These are phyloP conservation scores for Lotus japonicus DNA, from an alignment of 306 rosid species.

Conservation along the genomic window DNA sequence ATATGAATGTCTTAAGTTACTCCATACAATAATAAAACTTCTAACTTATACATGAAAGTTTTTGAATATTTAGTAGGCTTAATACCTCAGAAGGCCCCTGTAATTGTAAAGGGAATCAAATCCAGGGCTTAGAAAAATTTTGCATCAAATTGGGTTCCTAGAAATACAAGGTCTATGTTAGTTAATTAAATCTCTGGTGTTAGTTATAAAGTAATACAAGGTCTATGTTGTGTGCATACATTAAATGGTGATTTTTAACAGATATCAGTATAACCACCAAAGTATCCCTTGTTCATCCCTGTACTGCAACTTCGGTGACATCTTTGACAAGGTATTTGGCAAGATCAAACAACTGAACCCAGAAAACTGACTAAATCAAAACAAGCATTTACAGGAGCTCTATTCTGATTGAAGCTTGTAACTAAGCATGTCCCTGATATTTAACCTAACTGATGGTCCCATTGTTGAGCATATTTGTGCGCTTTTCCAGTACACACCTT, in stretches of 20 bases:
- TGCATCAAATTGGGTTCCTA: too few species aligned
- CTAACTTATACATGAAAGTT: too few species aligned
- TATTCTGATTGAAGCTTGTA: slow-evolving; percentile 48
- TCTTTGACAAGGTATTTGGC: slow-evolving; percentile 31
- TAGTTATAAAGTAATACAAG: slow-evolving; percentile 39
- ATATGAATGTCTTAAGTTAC: too few species aligned
- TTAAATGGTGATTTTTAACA: slow-evolving; percentile 27
- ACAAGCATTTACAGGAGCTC: slow-evolving; percentile 48
- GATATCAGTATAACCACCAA: slow-evolving; percentile 14
- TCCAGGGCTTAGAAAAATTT: too few species aligned
- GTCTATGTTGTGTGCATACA: slow-evolving; percentile 23
- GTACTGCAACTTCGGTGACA: slow-evolving; percentile 36
- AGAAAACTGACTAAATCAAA: slow-evolving; percentile 28
- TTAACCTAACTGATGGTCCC: slow-evolving; percentile 93
- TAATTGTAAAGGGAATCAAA: too few species aligned
- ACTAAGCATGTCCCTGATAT: slow-evolving; percentile 86
- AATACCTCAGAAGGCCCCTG: too few species aligned
- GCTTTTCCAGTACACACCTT: slow-evolving; percentile 97
- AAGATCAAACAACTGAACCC: slow-evolving; percentile 33
- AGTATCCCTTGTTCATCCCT: slow-evolving; percentile 30
- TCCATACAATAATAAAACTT: too few species aligned
- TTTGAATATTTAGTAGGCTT: too few species aligned
- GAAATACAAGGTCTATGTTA: too few species aligned
- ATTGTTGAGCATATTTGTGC: slow-evolving; percentile 89
- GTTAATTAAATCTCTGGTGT: slow-evolving; percentile 27